These are phyloP conservation scores for Cadophora luteo-olivacea DNA, from an alignment of 2,329 filamentous ascomycete genomes.

Conservation along the genomic window DNA sequence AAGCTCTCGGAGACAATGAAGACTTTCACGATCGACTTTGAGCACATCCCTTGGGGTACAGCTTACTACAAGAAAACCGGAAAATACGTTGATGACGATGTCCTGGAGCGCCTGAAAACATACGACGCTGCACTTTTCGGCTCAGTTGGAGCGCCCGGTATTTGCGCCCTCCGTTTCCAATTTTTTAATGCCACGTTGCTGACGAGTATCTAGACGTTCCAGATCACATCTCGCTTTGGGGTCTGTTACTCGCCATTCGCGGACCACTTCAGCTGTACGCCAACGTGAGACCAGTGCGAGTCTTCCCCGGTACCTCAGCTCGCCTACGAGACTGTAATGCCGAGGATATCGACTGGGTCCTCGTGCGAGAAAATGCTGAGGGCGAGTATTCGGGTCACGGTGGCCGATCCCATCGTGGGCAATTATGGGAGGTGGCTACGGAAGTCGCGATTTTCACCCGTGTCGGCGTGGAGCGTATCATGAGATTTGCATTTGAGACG, in stretches of 20 bases:
- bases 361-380: constrained; percentile 70
- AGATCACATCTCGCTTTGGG: constrained; percentile 71
- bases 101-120: constrained; percentile 59
- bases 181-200: constrained; percentile 43
- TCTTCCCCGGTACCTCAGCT: constrained; percentile 63
- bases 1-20: constrained; percentile 57
- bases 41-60: constrained; percentile 64
- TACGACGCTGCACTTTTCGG: constrained; percentile 67
- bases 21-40: constrained; percentile 65
- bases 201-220: constrained; percentile 55
- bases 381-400: constrained; percentile 58
- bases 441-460: constrained; percentile 69
- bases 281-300: constrained; percentile 67
- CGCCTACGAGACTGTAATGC: constrained; percentile 53
- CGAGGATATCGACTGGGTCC: constrained; percentile 68
- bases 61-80: constrained; percentile 63
- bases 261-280: constrained; percentile 70
- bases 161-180: background rate
- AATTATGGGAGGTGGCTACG: constrained; percentile 64
- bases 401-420: constrained; percentile 61
- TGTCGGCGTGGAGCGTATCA: constrained; percentile 63
- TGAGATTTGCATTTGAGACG: constrained; percentile 68
- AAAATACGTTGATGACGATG: constrained; percentile 62
- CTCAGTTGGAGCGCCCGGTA: constrained; percentile 63
- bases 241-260: constrained; percentile 66